A percentile compares a stretch with the other conserved stretches of the same genome.
These are phyloP conservation scores for Eimeria tenella DNA, from an alignment of 169 alveolate genomes.

Conservation along the genomic window DNA sequence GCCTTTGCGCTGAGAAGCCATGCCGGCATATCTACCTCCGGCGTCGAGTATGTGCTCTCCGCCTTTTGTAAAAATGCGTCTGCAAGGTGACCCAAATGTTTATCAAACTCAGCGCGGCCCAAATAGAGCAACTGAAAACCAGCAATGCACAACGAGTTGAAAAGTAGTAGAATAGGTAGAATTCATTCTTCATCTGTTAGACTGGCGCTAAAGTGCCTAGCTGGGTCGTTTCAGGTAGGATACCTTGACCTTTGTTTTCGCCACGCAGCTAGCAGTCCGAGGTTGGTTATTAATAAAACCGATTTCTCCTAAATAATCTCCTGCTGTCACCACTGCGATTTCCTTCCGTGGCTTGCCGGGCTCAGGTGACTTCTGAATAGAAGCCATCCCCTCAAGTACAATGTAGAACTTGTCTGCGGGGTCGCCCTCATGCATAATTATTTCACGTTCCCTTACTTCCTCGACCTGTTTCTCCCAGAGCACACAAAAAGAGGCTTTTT, in stretches of 20 bases:
- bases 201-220: not conserved
- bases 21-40: constrained; percentile 65
- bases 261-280: constrained; percentile 84
- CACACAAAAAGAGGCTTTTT: not conserved
- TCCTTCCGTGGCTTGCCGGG: constrained; percentile 78
- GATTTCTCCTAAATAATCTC: constrained; percentile 87
- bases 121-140: constrained; percentile 60
- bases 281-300: constrained; percentile 82
- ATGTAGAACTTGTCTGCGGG: constrained; percentile 84
- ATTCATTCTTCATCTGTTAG: not conserved
- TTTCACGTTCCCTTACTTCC: constrained; percentile 74
- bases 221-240: not conserved
- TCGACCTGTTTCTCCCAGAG: constrained; percentile 45
- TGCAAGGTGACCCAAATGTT: constrained; percentile 62
- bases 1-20: constrained; percentile 73
- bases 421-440: constrained; percentile 87
- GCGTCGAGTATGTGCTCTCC: constrained; percentile 58
- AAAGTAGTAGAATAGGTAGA: not conserved
- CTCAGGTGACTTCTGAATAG: constrained; percentile 83
- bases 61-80: constrained; percentile 74
- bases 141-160: not conserved
- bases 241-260: constrained; percentile 86
- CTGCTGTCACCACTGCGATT: constrained; percentile 77
- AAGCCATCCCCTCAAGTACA: constrained; percentile 86
- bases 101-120: constrained; percentile 69